A percentile compares a stretch with the other conserved stretches of the same genome.
phyloP scores from a whole-genome alignment of 176 grass and related monocot genomes.

The Oryza punctata region DNA sequence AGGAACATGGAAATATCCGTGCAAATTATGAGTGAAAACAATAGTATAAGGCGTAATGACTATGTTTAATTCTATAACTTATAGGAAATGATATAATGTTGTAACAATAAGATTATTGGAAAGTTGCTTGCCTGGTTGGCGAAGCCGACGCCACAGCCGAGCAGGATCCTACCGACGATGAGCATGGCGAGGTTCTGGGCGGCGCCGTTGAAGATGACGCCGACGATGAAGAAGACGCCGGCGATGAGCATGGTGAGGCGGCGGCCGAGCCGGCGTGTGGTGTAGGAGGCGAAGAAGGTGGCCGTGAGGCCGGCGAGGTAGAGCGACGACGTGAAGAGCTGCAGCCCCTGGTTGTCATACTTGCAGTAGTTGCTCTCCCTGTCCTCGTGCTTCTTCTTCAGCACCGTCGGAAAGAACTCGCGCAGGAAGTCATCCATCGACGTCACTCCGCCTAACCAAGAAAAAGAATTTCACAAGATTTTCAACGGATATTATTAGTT shows the following conservation, averaged over 20 bases:
- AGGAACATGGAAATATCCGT: background rate
- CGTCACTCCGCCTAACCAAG: conserved; percentile 61
- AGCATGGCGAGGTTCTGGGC: conserved; percentile 83
- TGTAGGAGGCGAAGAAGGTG: conserved; percentile 91
- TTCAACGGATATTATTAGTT: background rate
- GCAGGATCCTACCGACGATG: conserved; percentile 80
- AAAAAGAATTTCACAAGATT: background rate
- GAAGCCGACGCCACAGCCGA: conserved; percentile 88
- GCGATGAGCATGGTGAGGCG: conserved; percentile 93
- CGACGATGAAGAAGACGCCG: conserved; percentile 72
- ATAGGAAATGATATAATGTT: background rate
- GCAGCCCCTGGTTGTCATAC: conserved; percentile 84
- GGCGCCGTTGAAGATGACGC: conserved; percentile 77
- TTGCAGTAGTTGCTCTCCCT: conserved; percentile 98
- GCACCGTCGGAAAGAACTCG: conserved; percentile 82
- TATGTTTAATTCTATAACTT: background rate
- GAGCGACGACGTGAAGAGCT: conserved; percentile 90
- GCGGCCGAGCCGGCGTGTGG: conserved; percentile 74
- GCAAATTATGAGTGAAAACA: background rate
- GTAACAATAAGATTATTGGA: background rate
- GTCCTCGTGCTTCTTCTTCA: conserved; percentile 59
- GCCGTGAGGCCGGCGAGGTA: conserved; percentile 89
- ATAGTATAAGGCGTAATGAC: background rate
- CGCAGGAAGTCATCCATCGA: conserved; percentile 75
- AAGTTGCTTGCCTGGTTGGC: conserved; percentile 67